Base-by-base conservation (phyloP, 257 asterid species). In the Fraxinus cuspidata region DNA sequence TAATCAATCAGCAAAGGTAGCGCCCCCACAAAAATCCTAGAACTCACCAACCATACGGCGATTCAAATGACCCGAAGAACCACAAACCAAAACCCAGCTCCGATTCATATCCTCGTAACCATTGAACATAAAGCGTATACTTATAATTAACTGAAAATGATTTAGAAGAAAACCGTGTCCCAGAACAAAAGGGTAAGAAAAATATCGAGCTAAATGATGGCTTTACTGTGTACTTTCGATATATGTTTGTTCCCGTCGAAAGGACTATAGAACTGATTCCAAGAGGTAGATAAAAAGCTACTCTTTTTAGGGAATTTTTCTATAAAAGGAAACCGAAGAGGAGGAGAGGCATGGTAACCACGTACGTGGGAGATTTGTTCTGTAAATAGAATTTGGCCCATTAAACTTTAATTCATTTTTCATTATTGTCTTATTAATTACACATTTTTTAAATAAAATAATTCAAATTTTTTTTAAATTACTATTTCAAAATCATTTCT, bases 1-100 rank as follows among this genome's bases (percentile, higher is more conserved):
- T 23, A 85, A 32, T 21, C 74, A 47, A 28, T 28, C 32, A 15
- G 19, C 32, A 27, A 74, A 64, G 16, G 65, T 73, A 25, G 65
- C 40, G 11, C 28, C 25, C 9, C 63, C 65, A 66, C 37, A 80
- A 71, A 23, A 44, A 74, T 70, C 11, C 23, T 19, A 35, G 44
- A 31, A 21, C 12, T 67, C 75, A 42, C 64, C 79, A 68, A 74
- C 0, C 13, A 7, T 65, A 67, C 34, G 38, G 70, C 32, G 0
- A 42, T 65, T 13, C 49, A n/a, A 21, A 83, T 58, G 63, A 58
- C 31, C 72, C 49, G 25, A 53, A 53, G 63, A 53, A 19, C 63
- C 63, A 53, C 21, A 53, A 6, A 53, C 11, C 53, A 53, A 63
- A 21, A 63, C 31, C 18, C 15, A 63, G 15, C 18, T 63, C 68